Percentiles rank a stretch among this genome's conserved stretches.
These are phyloP conservation scores for Cucumis melo DNA, from an alignment of 306 rosid genomes.

Conservation along the genomic window DNA sequence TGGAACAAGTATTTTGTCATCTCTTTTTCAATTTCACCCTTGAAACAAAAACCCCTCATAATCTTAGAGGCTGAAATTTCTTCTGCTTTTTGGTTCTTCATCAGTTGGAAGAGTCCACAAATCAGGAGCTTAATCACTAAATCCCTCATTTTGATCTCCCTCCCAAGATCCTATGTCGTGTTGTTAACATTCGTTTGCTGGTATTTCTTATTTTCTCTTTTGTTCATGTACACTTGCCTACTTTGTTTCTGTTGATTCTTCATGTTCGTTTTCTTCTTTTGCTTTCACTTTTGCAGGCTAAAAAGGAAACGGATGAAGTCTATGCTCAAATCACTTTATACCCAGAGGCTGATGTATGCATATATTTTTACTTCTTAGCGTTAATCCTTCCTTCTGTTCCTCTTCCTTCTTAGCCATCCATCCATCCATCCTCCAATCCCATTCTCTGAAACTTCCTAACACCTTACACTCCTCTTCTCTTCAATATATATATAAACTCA, in stretches of 20 bases:
- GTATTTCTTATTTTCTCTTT: slow-evolving; percentile 26
- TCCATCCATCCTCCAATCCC: too few species aligned
- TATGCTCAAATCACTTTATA: slow-evolving; percentile 68
- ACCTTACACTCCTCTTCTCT: too few species aligned
- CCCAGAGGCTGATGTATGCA: slow-evolving; percentile 61
- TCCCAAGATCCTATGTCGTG: slow-evolving; percentile 64
- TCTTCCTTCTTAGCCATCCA: too few species aligned
- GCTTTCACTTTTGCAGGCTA: slow-evolving; percentile 41
- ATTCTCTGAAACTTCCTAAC: too few species aligned
- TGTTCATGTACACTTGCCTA: not conserved
- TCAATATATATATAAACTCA: too few species aligned
- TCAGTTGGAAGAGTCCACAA: slow-evolving; percentile 67
- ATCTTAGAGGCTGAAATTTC: not conserved
- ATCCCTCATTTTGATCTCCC: slow-evolving; percentile 62
- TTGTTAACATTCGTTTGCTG: slow-evolving; percentile 37
- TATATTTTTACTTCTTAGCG: not conserved
- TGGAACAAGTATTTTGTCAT: slow-evolving; percentile 59
- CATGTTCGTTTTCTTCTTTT: not conserved
- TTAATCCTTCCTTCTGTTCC: slow-evolving; percentile 6
- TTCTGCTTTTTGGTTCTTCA: slow-evolving; percentile 12
- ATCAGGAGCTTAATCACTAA: slow-evolving; percentile 58
- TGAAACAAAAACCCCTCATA: not conserved
- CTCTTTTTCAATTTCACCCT: slow-evolving; percentile 13
- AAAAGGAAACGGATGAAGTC: slow-evolving; percentile 75
- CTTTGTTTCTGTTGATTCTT: not conserved